These are phyloP conservation scores for Coccomyxa sp. DNA, from an alignment of 139 green algal species.

Conservation along the genomic window DNA sequence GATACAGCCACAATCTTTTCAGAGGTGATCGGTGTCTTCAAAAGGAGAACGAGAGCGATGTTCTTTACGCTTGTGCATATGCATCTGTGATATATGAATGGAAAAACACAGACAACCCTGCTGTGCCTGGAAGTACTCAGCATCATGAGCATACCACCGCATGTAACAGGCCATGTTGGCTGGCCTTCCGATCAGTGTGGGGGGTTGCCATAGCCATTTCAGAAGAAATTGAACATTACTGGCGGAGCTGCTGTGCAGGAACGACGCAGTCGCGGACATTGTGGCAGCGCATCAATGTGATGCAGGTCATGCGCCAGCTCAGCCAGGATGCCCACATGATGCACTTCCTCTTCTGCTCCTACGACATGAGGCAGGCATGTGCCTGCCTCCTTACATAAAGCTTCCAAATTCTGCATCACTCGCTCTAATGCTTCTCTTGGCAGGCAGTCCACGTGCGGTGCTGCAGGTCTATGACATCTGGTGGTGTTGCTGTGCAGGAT, in stretches of 20 bases:
- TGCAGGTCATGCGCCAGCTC: slow-evolving; percentile 45
- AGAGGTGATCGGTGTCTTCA: too few relatives aligned
- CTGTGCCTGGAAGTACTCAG: too few relatives aligned
- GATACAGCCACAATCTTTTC: neutral
- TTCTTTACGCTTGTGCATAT: too few relatives aligned
- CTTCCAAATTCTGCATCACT: neutral
- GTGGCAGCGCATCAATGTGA: slow-evolving; percentile 39
- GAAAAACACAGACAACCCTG: too few relatives aligned
- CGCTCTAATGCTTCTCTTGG: neutral
- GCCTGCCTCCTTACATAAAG: neutral
- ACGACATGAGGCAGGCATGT: slow-evolving; percentile 33
- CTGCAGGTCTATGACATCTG: neutral
- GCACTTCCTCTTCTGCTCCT: slow-evolving; percentile 45
- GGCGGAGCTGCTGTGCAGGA: slow-evolving; percentile 2
- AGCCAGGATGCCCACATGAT: slow-evolving; percentile 35
- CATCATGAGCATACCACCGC: too few relatives aligned
- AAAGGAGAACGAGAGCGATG: too few relatives aligned
- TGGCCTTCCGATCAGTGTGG: too few relatives aligned
- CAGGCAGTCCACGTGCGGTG: neutral
- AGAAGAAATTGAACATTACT: too few relatives aligned
- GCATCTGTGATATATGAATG: too few relatives aligned
- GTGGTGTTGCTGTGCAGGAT: slow-evolving; percentile 1
- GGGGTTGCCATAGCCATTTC: too few relatives aligned
- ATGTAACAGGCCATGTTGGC: too few relatives aligned
- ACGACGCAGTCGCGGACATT: slow-evolving; percentile 11